Evolutionary conservation across 2,329 filamentous ascomycete genomes (phyloP), one percentile per base, ranked within the genome.

Genomic region (Penicillium sp.): DNA sequence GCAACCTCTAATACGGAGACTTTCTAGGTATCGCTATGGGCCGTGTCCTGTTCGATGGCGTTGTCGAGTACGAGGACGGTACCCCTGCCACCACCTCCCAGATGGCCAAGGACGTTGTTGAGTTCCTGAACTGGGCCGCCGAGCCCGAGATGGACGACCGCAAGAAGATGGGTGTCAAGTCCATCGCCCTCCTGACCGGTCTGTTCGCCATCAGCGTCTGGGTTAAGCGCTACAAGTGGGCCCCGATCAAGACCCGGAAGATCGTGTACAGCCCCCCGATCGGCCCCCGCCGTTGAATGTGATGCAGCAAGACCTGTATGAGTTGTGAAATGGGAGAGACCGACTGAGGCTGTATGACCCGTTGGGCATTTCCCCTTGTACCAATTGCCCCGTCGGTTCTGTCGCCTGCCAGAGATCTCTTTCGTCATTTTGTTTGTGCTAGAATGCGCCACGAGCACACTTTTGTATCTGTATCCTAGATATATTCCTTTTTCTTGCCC

Each of bases 221-320:
- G 89, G 86, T 97, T 58, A 98, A 98, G 87, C 85, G 90, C 77
- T 98, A 98, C 85, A 98, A 97, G 84, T 98, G 93, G 93, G 80
- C 89, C 51, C 84, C 87, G 65, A 77, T 98, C 72, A 98, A 98
- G 86, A 86, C 89, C 63, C 85, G 93, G 68, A 95, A 97, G 85
- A 77, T 97, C 62, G 78, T 83, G 62, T 95, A 95, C 76, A 86
- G 84, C 69, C 87, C 89, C 55, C 89, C 89, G 4, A 55, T 59
- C 24, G 62, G 69, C 46, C 60, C 63, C 53, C 65, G 64, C 49
- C 66, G 65, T 54, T 67, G 58, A 64, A 62, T 54, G 48, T 52
- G 45, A 50, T 42, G 50, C 56, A 55, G 47, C 49, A 48, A 44
- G 52, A 54, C 58, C 56, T 55, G 51, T 61, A 59, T 65, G 55